A percentile compares a stretch with the other conserved stretches of the same genome.
These are phyloP conservation scores for Termitomyces sp. DNA, from an alignment of 768 basidiomycete species.

Conservation along the genomic window DNA sequence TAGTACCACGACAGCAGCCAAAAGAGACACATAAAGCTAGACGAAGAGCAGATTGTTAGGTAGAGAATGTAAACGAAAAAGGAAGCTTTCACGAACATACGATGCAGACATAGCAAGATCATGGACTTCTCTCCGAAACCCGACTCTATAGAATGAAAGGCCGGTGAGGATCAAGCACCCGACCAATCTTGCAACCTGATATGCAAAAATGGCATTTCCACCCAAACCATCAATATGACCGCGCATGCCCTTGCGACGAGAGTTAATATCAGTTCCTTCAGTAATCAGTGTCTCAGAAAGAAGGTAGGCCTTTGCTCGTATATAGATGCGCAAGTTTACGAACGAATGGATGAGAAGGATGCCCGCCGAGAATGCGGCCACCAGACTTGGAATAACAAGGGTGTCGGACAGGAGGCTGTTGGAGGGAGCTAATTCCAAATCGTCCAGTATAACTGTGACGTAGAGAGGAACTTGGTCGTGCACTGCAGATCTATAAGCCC, in stretches of 20 bases:
- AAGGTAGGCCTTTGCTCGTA: conserved; percentile 3
- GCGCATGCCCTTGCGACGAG: conserved; percentile 25
- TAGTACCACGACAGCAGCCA: conserved; percentile 36
- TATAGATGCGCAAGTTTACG: conserved; percentile 5
- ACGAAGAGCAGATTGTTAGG: not conserved
- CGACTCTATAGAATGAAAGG: conserved; percentile 33
- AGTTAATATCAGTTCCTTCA: not conserved
- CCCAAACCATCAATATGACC: conserved; percentile 38
- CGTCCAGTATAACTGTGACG: not conserved
- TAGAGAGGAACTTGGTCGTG: not conserved
- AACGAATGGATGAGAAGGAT: conserved; percentile 12
- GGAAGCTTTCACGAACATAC: conserved; percentile 20
- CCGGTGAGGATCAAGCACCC: conserved; percentile 43
- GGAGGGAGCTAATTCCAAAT: not conserved
- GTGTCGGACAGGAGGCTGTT: conserved; percentile 7
- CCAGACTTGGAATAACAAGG: conserved; percentile 14
- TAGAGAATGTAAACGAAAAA: not conserved
- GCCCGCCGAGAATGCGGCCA: conserved; percentile 13
- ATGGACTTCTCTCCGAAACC: conserved; percentile 19
- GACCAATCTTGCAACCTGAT: conserved; percentile 41
- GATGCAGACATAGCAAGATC: conserved; percentile 26
- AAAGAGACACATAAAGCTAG: conserved; percentile 40
- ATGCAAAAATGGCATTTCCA: conserved; percentile 41
- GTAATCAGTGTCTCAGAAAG: not conserved
- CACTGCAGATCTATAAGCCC: not conserved